Conservation (phyloP, 805 yeast genomes). For the Yarrowia yakushimensis region DNA sequence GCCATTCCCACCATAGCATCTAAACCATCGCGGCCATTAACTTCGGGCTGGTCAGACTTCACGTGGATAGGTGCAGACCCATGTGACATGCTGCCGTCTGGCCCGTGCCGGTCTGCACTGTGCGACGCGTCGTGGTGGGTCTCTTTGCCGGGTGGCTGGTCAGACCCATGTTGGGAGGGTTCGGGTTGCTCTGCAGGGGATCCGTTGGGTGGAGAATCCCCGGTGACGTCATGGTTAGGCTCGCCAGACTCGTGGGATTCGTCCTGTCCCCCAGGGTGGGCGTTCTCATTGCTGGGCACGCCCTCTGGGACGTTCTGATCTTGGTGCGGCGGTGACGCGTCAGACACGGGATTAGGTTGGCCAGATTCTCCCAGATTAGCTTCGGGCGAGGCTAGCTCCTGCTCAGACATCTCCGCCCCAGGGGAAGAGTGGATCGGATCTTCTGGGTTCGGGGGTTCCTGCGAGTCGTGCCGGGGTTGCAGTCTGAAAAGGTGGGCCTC, state of each 20-base stretch:
- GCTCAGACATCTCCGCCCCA: background rate
- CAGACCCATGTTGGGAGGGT: background rate
- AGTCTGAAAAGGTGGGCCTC: background rate
- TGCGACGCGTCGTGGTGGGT: background rate
- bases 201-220: background rate
- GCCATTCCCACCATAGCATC: conserved; percentile 3
- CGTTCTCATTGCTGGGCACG: background rate
- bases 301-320: background rate
- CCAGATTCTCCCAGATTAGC: background rate
- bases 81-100: conserved; percentile 2
- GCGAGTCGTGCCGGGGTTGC: background rate
- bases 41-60: conserved; percentile 13
- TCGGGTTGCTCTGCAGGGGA: background rate
- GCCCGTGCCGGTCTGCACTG: background rate
- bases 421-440: background rate
- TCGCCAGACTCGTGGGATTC: background rate
- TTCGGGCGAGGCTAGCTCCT: background rate
- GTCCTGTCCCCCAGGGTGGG: background rate
- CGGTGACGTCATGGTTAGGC: background rate
- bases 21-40: background rate
- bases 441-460: background rate
- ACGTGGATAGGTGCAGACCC: background rate
- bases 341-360: conserved; percentile 2
- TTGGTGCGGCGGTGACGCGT: conserved; percentile 11
- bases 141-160: conserved; percentile 11